Conservation (phyloP, 805 yeast genomes). For the Kodamaea lidongshanica region DNA sequence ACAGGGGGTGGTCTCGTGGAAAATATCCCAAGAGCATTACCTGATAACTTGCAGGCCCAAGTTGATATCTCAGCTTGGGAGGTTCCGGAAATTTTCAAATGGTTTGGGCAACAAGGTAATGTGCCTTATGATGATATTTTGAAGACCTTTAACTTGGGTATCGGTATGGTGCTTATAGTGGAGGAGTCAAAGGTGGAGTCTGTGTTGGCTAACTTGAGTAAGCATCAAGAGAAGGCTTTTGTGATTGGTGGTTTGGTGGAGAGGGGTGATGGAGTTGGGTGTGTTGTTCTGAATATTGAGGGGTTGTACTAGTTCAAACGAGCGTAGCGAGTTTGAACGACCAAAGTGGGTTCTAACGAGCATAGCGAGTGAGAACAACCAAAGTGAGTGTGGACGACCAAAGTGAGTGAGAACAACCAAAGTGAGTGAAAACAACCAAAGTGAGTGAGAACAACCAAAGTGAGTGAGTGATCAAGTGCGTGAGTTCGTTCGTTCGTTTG, state of each 20-base stretch:
- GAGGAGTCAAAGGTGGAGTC: slow-evolving; percentile 57
- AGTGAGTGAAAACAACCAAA: too few species aligned
- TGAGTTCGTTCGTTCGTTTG: too few species aligned
- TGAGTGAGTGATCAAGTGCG: too few species aligned
- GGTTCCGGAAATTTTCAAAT: slow-evolving; percentile 83
- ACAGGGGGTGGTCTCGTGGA: slow-evolving; percentile 98
- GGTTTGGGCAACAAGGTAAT: slow-evolving; percentile 89
- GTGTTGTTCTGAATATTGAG: slow-evolving; percentile 49
- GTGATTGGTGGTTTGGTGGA: slow-evolving; percentile 35
- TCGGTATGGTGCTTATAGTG: slow-evolving; percentile 92
- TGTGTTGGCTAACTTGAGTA: slow-evolving; percentile 47
- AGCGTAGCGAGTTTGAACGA: too few species aligned
- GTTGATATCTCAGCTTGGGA: slow-evolving; percentile 78
- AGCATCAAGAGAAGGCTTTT: slow-evolving; percentile 70
- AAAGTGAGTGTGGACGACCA: too few species aligned
- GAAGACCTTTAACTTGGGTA: slow-evolving; percentile 92
- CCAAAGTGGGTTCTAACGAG: too few species aligned
- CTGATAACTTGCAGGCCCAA: slow-evolving; percentile 68
- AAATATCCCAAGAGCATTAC: slow-evolving; percentile 92
- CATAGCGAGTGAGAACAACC: too few species aligned
- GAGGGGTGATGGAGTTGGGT: slow-evolving; percentile 47
- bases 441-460: too few species aligned
- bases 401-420: too few species aligned
- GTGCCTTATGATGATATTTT: slow-evolving; percentile 80
- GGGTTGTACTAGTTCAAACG: slow-evolving; percentile 32